Percentiles rank a stretch among this genome's conserved stretches.
Evolutionary conservation across 2,329 filamentous ascomycete species (phyloP).

Genomic region (Calonectria henricotiae): DNA sequence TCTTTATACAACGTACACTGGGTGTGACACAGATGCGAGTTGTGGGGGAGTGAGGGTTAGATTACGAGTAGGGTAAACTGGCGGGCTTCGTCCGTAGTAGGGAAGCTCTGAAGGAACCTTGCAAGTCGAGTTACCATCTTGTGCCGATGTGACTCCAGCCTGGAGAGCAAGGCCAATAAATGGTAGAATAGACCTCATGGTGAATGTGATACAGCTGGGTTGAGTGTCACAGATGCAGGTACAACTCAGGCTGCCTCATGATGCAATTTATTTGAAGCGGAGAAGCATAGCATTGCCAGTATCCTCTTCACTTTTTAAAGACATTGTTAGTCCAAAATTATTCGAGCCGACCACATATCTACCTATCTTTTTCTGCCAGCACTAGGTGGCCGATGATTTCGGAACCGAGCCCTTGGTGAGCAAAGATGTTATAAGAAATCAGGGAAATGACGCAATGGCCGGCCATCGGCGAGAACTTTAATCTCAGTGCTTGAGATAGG

Average conservation of each 20-base stretch:
- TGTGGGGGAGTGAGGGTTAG: neutral
- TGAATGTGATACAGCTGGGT: neutral
- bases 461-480: neutral
- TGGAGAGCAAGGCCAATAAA: neutral
- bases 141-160: neutral
- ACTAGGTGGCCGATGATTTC: neutral
- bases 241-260: neutral
- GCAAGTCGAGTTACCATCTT: neutral
- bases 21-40: too few species aligned
- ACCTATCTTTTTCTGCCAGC: neutral
- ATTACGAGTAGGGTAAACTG: conserved; percentile 16
- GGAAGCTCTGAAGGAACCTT: conserved; percentile 8
- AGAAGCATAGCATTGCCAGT: neutral
- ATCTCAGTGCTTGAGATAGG: neutral
- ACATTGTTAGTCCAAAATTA: neutral
- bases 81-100: conserved; percentile 9
- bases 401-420: neutral
- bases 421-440: neutral
- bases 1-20: neutral
- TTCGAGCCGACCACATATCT: conserved; percentile 8
- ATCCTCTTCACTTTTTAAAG: neutral
- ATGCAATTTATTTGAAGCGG: neutral
- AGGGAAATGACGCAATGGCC: neutral
- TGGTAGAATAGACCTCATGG: neutral
- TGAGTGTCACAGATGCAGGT: neutral